A percentile compares a stretch with the other conserved stretches of the same genome.
Conservation (phyloP, 352 stramenopile genomes). For the Phytophthora fragariaefolia region DNA sequence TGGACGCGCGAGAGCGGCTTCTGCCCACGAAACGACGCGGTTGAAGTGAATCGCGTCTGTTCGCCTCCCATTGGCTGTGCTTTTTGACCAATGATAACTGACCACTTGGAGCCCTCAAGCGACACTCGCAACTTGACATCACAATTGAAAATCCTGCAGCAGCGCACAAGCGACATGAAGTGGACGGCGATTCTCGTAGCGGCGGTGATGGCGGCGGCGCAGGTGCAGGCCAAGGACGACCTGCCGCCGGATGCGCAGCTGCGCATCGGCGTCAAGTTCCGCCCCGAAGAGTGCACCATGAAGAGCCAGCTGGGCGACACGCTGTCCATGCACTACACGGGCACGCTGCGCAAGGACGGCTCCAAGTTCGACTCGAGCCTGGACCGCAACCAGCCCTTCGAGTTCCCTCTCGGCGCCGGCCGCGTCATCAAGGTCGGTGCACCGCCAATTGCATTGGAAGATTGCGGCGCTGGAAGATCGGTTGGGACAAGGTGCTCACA, state of each 20-base stretch:
- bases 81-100: constrained; percentile 53
- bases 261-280: constrained; percentile 82
- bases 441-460: background rate
- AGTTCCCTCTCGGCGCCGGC: constrained; percentile 94
- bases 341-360: constrained; percentile 95
- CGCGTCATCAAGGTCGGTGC: constrained; percentile 94
- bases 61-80: constrained; percentile 26
- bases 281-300: constrained; percentile 66
- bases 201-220: constrained; percentile 41
- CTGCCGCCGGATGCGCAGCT: constrained; percentile 70
- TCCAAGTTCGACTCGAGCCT: constrained; percentile 98
- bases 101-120: constrained; percentile 43
- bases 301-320: constrained; percentile 87
- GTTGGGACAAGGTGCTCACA: constrained; percentile 3
- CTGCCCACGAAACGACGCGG: constrained; percentile 15
- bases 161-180: constrained; percentile 57
- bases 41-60: constrained; percentile 32
- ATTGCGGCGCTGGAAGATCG: too few relatives aligned
- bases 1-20: background rate
- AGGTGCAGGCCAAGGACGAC: constrained; percentile 75
- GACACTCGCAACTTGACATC: too few relatives aligned
- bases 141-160: constrained; percentile 27
- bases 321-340: constrained; percentile 97
- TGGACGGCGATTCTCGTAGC: constrained; percentile 51
- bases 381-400: constrained; percentile 93